Evolutionary conservation across 768 basidiomycete species (phyloP), one percentile per base, ranked within the genome.

Genomic region (Termitomyces sp.): DNA sequence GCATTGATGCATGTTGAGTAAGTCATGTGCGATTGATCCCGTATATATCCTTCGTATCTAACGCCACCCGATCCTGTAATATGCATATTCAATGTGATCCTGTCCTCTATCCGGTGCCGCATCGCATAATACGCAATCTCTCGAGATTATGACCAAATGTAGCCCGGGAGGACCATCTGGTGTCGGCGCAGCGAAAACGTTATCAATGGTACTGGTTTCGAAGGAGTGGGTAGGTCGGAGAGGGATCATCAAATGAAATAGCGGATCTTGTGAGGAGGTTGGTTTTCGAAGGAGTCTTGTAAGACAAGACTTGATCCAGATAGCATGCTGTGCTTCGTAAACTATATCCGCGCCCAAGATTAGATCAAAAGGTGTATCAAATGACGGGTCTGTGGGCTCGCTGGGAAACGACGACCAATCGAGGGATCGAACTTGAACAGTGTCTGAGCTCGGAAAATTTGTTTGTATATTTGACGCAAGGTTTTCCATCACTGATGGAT

Each of bases 331-430:
- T 0, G 84, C 76, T 66, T 93, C 86, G 73, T 94, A 95, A 5
- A 94, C 74, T 60, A 94, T 85, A 67, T 95, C 92, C n/a, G 92
- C 90, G 0, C 88, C 93, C 31, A 93, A 77, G 11, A 94, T 75
- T 10, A 92, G 67, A 59, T 93, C 87, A 72, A 91, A 94, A 0
- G 81, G 74, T 37, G 65, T 59, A 42, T 77, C 68, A 8, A 82
- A 69, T 0, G 74, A 57, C 14, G 48, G 47, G 0, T 52, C 58
- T 9, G 56, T 32, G 0, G 63, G 17, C 3, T 64, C 61, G 29
- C 64, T 49, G 0, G 67, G 37, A 58, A 80, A 78, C 0, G 68
- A 66, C 0, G 79, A 75, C 92, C 92, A 94, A 69, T 93, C 91
- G 29, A 95, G 81, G 31, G 62, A 64, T 45, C 68, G 68, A 1